These are phyloP conservation scores for Dichomitus squalens DNA, from an alignment of 1,284 basidiomycete genomes.

Conservation along the genomic window DNA sequence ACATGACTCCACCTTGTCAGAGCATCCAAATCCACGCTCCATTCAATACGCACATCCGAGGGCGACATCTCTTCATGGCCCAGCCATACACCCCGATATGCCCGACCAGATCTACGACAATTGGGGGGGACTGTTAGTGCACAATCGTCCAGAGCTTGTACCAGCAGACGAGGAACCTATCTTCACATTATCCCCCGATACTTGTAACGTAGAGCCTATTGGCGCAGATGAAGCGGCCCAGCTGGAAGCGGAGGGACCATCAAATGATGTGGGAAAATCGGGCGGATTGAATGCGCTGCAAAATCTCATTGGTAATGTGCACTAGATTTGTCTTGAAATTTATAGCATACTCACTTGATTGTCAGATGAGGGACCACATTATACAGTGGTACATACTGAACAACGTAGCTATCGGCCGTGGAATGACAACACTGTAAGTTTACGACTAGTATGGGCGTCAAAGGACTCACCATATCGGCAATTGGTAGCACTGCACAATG, in stretches of 20 bases:
- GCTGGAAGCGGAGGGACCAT: not conserved
- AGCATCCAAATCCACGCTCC: no score
- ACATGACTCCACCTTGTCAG: no score
- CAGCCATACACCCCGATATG: not conserved
- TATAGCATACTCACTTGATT: no score
- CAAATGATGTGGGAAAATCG: no score
- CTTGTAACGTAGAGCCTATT: no score
- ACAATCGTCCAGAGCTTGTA: not conserved
- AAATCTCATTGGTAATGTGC: no score
- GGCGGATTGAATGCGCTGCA: no score
- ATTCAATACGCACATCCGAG: no score
- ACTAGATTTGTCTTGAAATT: no score
- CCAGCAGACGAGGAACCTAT: not conserved
- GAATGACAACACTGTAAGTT: not conserved
- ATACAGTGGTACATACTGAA: not conserved
- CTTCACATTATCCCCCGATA: no score
- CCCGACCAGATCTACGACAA: not conserved
- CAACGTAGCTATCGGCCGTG: not conserved
- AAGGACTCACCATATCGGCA: no score
- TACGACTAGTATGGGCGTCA: no score
- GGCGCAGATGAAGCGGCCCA: not conserved
- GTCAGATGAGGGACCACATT: not conserved
- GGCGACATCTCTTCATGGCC: not conserved
- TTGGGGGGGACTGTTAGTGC: not conserved
- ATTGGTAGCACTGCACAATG: not conserved